Evolutionary conservation across 306 rosid species (phyloP), one percentile per base, ranked within the genome.

Genomic region (Fagus crenata): DNA sequence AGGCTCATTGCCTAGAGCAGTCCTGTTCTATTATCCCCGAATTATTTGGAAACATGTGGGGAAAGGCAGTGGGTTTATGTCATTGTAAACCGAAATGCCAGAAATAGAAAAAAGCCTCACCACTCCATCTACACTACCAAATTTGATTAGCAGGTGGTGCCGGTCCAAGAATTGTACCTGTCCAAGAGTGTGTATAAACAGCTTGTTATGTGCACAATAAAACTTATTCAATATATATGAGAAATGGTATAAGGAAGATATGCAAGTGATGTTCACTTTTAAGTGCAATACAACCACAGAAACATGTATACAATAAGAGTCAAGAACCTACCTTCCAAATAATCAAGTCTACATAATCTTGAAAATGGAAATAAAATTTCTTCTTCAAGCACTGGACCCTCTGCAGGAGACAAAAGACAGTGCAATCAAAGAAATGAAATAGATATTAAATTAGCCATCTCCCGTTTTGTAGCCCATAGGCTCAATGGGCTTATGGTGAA

Each of bases 141-240:
- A 89, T 90, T 95, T 95, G 90, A 95, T 87, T 60, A 95, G 92
- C 85, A 95, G 83, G 92, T 95, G 97, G 60, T 89, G 96, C 80
- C 92, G 89, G 78, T 95, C 99, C 96, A 95, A 85, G 92, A 95
- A 95, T 83, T 95, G 99, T 86, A 92, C 99, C 99, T 95, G 90
- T 76, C 80, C 87, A 86, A 75, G 77, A 85, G 78, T 88, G 83
- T n/a, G 81, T 72, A 83, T 75, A 83, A 85, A 76, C 84, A 76
- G 76, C 83, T 77, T 69, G 87, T 86, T 80, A 90, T 71, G 53
- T 42, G 61, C 67, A 67, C 37, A 33, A 68, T 77, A 61, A 59
- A 71, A 59, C 39, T 18, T n/a, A 11, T 35, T 2, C 35, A 5
- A 55, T 40, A 35, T 39, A 58, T 40, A 51, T 55, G 79, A 49